Evolutionary conservation across 179 eudicot species (phyloP).

Genomic region (Pouteria campechiana): DNA sequence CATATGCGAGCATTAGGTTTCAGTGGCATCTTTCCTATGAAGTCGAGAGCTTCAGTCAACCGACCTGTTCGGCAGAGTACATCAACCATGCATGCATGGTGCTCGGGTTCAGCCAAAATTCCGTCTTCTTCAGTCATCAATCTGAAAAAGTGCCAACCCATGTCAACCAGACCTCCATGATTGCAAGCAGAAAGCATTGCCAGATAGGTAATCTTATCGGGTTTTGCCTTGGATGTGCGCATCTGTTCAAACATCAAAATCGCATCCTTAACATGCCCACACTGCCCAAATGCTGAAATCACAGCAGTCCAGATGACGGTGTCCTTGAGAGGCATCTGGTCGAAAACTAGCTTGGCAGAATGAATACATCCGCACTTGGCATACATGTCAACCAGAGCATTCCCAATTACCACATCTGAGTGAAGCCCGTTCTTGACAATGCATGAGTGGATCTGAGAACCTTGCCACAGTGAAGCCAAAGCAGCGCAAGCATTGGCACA

Average conservation of each 20-base stretch:
- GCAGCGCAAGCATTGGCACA: conserved; percentile 43
- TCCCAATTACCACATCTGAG: conserved; percentile 34
- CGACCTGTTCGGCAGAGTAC: conserved; percentile 49
- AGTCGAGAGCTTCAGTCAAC: conserved; percentile 45
- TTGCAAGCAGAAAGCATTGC: conserved; percentile 56
- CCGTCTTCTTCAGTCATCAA: conserved; percentile 30
- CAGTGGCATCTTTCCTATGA: conserved; percentile 23
- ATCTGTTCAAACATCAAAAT: conserved; percentile 37
- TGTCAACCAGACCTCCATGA: conserved; percentile 50
- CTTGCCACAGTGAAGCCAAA: conserved; percentile 24
- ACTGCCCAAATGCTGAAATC: conserved; percentile 53
- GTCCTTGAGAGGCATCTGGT: conserved; percentile 18
- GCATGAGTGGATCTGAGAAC: conserved; percentile 45
- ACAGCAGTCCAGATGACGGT: conserved; percentile 50
- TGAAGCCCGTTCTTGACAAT: conserved; percentile 32
- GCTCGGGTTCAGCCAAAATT: conserved; percentile 35
- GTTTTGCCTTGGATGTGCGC: conserved; percentile 23
- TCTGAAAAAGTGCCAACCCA: conserved; percentile 47
- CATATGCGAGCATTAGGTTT: conserved; percentile 25
- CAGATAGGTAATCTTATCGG: conserved; percentile 44
- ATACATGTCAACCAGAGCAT: conserved; percentile 57
- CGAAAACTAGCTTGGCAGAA: conserved; percentile 34
- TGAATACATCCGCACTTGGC: conserved; percentile 48
- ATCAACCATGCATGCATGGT: conserved; percentile 55
- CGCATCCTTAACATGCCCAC: conserved; percentile 29